phyloP scores from a whole-genome alignment of 805 yeast species.

The Jamesozyma piceae region DNA sequence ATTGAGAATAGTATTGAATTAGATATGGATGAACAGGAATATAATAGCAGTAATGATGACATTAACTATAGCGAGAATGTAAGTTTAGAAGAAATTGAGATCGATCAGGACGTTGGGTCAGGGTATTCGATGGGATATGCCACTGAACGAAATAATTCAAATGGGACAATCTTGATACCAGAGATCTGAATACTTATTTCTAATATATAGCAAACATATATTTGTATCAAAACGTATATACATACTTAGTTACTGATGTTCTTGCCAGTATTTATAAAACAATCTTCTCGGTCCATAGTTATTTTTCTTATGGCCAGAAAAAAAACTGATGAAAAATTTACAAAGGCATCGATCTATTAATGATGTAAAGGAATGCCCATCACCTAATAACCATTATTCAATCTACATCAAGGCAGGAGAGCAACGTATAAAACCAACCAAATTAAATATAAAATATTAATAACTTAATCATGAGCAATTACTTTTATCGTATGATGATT shows the following conservation, averaged over 20 bases:
- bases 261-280: too few relatives aligned
- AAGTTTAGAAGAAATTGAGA: neutral
- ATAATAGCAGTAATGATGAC: neutral
- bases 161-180: conserved; percentile 24
- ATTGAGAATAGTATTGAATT: neutral
- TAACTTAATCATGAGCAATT: conserved; percentile 11
- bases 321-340: neutral
- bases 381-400: too few relatives aligned
- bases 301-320: too few relatives aligned
- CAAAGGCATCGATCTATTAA: neutral
- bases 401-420: too few relatives aligned
- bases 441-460: too few relatives aligned
- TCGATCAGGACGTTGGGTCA: neutral
- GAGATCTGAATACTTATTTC: conserved; percentile 6
- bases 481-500: conserved; percentile 25
- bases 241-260: too few relatives aligned
- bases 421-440: too few relatives aligned
- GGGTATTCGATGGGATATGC: neutral
- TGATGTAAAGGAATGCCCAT: too few relatives aligned
- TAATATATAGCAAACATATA: neutral
- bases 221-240: neutral
- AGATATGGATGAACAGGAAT: conserved; percentile 1
- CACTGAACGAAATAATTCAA: conserved; percentile 13
- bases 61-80: neutral
- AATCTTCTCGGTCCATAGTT: too few relatives aligned